A percentile compares a stretch with the other conserved stretches of the same genome.
Evolutionary conservation across 2,329 filamentous ascomycete species (phyloP).

Genomic region (Fusarium sulawesiense): DNA sequence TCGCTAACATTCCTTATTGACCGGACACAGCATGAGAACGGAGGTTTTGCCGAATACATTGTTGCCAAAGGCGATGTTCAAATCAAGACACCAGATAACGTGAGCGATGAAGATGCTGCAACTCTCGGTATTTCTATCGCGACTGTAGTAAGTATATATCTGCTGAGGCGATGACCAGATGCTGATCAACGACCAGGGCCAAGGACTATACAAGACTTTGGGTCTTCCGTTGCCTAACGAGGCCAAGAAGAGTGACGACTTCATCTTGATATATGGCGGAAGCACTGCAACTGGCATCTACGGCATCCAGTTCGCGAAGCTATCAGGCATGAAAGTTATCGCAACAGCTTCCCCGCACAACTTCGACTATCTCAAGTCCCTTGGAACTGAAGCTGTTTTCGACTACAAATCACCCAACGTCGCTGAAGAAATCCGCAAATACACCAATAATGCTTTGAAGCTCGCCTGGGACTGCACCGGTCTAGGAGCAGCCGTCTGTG

Average conservation of each 20-base stretch:
- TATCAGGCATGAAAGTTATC: conserved; percentile 52
- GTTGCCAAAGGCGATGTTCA: conserved; percentile 54
- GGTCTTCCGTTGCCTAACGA: conserved; percentile 58
- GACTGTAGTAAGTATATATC: conserved; percentile 44
- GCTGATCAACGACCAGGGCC: conserved; percentile 42
- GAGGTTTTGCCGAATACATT: conserved; percentile 56
- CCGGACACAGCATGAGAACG: conserved; percentile 43
- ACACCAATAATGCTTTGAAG: conserved; percentile 39
- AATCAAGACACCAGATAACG: conserved; percentile 56
- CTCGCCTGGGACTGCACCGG: conserved; percentile 44
- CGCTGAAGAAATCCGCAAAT: conserved; percentile 43
- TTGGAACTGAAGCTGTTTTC: conserved; percentile 58
- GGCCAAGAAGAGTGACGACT: conserved; percentile 51
- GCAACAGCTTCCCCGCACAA: conserved; percentile 53
- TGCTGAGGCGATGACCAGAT: no score
- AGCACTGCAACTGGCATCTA: conserved; percentile 68
- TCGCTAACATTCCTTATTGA: neutral
- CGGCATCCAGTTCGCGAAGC: conserved; percentile 56
- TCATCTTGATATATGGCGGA: conserved; percentile 58
- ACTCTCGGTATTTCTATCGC: conserved; percentile 57
- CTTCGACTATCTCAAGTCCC: conserved; percentile 49
- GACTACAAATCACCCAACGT: conserved; percentile 54
- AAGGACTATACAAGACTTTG: conserved; percentile 61
- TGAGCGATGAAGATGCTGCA: conserved; percentile 58
- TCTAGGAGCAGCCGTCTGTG: neutral